These are phyloP conservation scores for Paraurostyla sp. DNA, from an alignment of 73 alveolate species.

Conservation along the genomic window DNA sequence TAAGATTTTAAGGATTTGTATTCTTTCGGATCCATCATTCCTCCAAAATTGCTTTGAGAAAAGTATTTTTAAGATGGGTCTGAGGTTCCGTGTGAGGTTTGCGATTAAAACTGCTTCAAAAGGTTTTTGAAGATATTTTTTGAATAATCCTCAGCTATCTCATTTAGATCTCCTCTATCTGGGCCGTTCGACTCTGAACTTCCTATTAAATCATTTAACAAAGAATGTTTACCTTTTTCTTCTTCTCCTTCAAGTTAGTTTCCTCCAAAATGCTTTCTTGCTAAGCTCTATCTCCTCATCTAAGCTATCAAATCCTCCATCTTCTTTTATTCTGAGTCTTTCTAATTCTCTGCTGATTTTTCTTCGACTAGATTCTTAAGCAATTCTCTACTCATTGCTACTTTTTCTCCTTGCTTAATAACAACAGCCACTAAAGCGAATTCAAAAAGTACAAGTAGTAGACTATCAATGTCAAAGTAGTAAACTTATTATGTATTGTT, in stretches of 20 bases:
- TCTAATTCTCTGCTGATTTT: neutral
- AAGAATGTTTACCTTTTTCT: neutral
- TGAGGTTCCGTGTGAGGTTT: neutral
- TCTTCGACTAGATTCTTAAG: neutral
- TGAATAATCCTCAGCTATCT: conserved; percentile 4
- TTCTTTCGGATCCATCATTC: neutral
- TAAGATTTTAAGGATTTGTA: neutral
- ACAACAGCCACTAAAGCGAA: neutral
- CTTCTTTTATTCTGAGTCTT: neutral
- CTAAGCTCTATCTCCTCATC: neutral
- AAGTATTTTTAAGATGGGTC: neutral
- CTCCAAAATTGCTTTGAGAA: neutral
- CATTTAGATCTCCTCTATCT: neutral
- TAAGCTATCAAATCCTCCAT: neutral
- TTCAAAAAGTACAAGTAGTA: neutral
- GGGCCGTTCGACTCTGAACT: too few relatives aligned
- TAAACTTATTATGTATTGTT: neutral
- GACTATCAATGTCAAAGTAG: conserved; percentile 23
- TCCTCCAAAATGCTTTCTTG: conserved; percentile 31
- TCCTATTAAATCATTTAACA: neutral
- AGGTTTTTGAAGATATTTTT: conserved; percentile 31
- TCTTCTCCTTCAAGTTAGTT: neutral
- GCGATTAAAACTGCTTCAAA: neutral
- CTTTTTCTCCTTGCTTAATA: neutral
- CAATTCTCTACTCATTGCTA: neutral